Evolutionary conservation across 129 eudicot genomes (phyloP), one percentile per base, ranked within the genome.

Genomic region (Solidago caesia): DNA sequence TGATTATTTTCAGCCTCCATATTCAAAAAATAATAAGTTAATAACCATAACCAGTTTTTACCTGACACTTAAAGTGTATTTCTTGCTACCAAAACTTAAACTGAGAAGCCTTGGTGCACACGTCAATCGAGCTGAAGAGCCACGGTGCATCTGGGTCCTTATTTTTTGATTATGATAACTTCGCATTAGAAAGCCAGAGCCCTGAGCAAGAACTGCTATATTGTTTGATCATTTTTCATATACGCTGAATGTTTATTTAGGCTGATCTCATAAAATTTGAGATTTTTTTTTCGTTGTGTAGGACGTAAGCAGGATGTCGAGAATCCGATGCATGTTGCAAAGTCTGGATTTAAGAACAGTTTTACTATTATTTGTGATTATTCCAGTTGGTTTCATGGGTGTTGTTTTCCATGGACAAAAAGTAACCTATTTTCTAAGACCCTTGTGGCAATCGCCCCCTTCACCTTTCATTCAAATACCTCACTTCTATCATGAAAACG

Each of bases 381-480:
- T 84, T 4, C 92, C 92, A 41, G 43, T 67, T 6, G 76, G 77
- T 69, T 71, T 82, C n/a, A 10, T 82, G 26, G 60, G 80, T 53
- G 64, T 82, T 46, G 77, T 76, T 63, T 46, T 70, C 46, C 92
- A 87, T 57, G 89, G 89, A 5, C 92, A 87, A 25, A 87, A 85
- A 68, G 45, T 87, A 6, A 85, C 92, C 8, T 85, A 85, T 83
- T 87, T 87, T 77, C 51, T 87, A 39, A 74, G 92, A 29, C 92
- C 92, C 8, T 14, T 87, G 15, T 87, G 92, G 92, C 84, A 87
- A 62, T 79, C 85, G 0, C 92, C 92, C 49, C 92, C 89, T 1
- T 68, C 81, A 77, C 87, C 87, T 25, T 87, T 87, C 76, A 68
- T 77, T 62, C 83, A 65, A 48, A 44, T 87, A 2, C 80, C 92